Percentiles rank a stretch among this genome's conserved stretches.
These are phyloP conservation scores for Paecilomyces sp. DNA, from an alignment of 2,329 filamentous ascomycete species.

Conservation along the genomic window DNA sequence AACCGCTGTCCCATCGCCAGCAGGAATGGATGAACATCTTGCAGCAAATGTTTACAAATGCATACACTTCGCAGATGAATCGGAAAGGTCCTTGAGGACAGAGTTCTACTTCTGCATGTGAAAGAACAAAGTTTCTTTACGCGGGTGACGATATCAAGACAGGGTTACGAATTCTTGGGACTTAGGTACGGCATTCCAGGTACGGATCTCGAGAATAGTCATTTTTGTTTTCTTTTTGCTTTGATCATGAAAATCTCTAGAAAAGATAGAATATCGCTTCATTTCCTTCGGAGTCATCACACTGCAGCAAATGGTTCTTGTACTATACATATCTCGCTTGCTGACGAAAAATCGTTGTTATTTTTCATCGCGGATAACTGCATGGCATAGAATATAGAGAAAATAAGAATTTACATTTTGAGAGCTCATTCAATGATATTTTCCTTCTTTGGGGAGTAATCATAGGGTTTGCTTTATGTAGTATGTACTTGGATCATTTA, in stretches of 20 bases:
- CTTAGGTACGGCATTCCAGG: neutral
- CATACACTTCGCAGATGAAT: neutral
- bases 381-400: too few relatives aligned
- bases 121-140: neutral
- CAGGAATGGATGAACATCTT: slow-evolving; percentile 68
- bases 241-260: neutral
- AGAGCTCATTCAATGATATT: too few relatives aligned
- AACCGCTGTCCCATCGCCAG: slow-evolving; percentile 51
- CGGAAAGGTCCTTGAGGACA: neutral
- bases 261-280: neutral
- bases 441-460: too few relatives aligned
- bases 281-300: neutral
- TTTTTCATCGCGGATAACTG: too few relatives aligned
- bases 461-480: too few relatives aligned
- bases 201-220: neutral
- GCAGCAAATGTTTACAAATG: slow-evolving; percentile 58
- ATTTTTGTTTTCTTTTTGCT: neutral
- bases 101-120: neutral
- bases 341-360: neutral
- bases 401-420: too few relatives aligned
- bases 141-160: neutral
- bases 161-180: neutral
- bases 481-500: too few relatives aligned
- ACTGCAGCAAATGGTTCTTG: neutral
- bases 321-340: neutral